Percentiles rank a stretch among this genome's conserved stretches.
Conservation (phyloP, 495 filamentous ascomycete species). For the Corynascus novoguineensis region DNA sequence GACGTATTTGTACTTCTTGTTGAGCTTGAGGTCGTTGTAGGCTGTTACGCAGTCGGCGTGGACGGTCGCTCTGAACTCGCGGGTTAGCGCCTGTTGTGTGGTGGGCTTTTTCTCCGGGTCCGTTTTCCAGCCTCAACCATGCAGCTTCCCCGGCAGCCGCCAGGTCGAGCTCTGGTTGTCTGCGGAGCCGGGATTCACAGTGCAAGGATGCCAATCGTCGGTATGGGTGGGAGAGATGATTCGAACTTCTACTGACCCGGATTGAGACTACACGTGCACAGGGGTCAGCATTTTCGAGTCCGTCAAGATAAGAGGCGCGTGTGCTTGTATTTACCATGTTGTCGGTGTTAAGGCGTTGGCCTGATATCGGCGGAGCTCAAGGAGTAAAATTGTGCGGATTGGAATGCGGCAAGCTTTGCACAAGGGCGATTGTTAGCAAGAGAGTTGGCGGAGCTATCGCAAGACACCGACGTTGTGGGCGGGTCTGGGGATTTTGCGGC, state of each 20-base stretch:
- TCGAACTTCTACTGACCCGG: slow-evolving; percentile 53
- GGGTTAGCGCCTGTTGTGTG: slow-evolving; percentile 22
- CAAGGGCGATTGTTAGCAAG: slow-evolving; percentile 2
- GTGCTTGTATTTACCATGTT: slow-evolving; percentile 4
- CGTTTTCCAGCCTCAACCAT: neutral
- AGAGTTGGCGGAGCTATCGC: neutral
- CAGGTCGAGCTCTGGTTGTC: slow-evolving; percentile 9
- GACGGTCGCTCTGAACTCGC: slow-evolving; percentile 62
- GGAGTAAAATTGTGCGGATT: neutral
- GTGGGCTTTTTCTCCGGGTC: neutral
- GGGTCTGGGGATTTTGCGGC: neutral
- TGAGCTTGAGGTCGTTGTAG: slow-evolving; percentile 90
- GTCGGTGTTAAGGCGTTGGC: neutral
- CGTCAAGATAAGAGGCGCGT: neutral
- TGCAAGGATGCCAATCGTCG: neutral
- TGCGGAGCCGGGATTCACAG: slow-evolving; percentile 14
- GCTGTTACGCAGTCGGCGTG: slow-evolving; percentile 68
- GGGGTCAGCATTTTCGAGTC: slow-evolving; percentile 7
- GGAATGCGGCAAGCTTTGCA: neutral
- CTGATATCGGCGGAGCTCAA: neutral
- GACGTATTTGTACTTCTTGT: slow-evolving; percentile 85
- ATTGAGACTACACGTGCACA: slow-evolving; percentile 51
- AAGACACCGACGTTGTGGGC: neutral
- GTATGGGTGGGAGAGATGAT: neutral
- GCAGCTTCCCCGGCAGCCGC: neutral